Evolutionary conservation across 2,329 filamentous ascomycete genomes (phyloP).

Genomic region (Scedosporium aurantiacum): DNA sequence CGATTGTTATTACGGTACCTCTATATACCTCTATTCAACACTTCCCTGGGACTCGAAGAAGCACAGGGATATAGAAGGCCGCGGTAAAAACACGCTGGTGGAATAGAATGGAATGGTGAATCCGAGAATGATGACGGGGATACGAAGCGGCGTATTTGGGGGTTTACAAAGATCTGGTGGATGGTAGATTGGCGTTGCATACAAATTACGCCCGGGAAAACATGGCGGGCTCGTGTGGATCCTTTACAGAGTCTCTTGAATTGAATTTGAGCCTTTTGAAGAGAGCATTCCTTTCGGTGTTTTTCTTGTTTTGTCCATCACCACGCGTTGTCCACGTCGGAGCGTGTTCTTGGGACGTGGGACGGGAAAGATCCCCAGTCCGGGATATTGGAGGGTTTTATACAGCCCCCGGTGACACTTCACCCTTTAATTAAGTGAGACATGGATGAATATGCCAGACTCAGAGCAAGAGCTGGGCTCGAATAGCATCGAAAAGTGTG

Average conservation of each 20-base stretch:
- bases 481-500: not conserved
- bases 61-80: too few relatives aligned
- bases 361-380: not conserved
- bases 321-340: not conserved
- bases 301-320: too few relatives aligned
- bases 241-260: not conserved
- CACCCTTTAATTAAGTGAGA: not conserved
- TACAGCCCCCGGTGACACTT: not conserved
- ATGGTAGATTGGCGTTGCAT: not conserved
- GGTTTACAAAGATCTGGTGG: too few relatives aligned
- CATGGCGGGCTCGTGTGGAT: not conserved
- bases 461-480: not conserved
- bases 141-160: not conserved
- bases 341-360: not conserved
- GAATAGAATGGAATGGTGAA: not conserved
- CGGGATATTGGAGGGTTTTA: not conserved
- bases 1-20: too few relatives aligned
- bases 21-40: too few relatives aligned
- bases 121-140: not conserved
- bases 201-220: not conserved
- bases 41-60: too few relatives aligned
- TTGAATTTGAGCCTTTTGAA: not conserved
- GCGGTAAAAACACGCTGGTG: not conserved
- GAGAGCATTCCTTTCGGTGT: not conserved
- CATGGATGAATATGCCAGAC: not conserved